Conservation (phyloP, 805 yeast genomes). For the Trichomonascus vanleenenianus region DNA sequence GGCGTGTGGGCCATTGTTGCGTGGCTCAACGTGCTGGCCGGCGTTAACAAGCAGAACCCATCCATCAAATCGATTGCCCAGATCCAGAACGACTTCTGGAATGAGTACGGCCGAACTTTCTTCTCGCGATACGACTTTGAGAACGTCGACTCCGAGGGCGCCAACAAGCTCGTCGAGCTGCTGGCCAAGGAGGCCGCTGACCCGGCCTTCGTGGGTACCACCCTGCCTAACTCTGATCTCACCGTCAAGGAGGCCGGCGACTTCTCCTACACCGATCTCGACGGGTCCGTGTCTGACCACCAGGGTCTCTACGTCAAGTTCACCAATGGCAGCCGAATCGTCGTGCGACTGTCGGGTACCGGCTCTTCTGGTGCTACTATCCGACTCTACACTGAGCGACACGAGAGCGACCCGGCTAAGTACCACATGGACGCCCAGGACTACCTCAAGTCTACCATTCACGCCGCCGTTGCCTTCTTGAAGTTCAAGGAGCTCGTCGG, state of each 20-base stretch:
- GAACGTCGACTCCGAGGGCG: conserved; percentile 69
- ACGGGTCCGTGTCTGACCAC: conserved; percentile 78
- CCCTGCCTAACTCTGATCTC: conserved; percentile 39
- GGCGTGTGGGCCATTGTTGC: conserved; percentile 97
- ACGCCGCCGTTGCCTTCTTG: conserved; percentile 57
- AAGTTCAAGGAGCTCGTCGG: conserved; percentile 68
- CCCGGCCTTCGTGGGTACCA: conserved; percentile 43
- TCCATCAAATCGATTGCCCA: conserved; percentile 65
- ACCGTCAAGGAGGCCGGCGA: conserved; percentile 72
- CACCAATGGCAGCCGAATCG: conserved; percentile 73
- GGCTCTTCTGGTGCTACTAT: conserved; percentile 98
- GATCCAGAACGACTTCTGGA: conserved; percentile 84
- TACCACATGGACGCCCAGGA: conserved; percentile 52
- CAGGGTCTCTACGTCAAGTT: conserved; percentile 87
- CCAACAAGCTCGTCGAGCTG: conserved; percentile 54
- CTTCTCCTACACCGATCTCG: conserved; percentile 88
- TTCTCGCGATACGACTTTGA: conserved; percentile 95
- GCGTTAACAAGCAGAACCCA: conserved; percentile 51
- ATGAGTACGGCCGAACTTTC: conserved; percentile 89
- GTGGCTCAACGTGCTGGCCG: conserved; percentile 93
- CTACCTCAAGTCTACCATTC: conserved; percentile 56
- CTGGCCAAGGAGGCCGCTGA: conserved; percentile 36
- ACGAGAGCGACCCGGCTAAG: conserved; percentile 50
- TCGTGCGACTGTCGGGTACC: conserved; percentile 90
- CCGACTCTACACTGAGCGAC: conserved; percentile 82